These are phyloP conservation scores for Saxispiralis lemnorum DNA, from an alignment of 495 filamentous ascomycete genomes.

Conservation along the genomic window DNA sequence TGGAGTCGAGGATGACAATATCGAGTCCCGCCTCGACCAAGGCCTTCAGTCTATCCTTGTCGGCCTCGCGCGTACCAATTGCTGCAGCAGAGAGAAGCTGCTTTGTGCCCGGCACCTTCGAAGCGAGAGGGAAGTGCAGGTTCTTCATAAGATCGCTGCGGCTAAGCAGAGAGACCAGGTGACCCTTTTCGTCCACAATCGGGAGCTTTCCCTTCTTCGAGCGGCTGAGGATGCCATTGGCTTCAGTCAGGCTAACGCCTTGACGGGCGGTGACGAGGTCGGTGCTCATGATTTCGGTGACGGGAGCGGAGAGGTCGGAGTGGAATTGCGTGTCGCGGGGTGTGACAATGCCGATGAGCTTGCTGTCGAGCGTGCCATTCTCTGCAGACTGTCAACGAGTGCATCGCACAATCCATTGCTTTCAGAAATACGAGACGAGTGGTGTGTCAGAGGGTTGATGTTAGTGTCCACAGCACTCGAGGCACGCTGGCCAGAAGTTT, in stretches of 20 bases:
- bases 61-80: conserved; percentile 83
- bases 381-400: conserved; percentile 35
- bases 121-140: conserved; percentile 86
- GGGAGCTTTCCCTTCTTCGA: conserved; percentile 99
- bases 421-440: not conserved
- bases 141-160: conserved; percentile 98
- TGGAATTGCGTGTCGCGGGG: conserved; percentile 97
- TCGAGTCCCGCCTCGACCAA: conserved; percentile 91
- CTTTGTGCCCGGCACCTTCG: conserved; percentile 92
- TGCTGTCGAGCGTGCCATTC: conserved; percentile 79
- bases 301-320: conserved; percentile 44
- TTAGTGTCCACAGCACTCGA: conserved; percentile 10
- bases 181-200: conserved; percentile 71
- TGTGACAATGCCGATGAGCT: conserved; percentile 90
- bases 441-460: conserved; percentile 24
- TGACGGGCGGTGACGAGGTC: conserved; percentile 80
- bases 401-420: not conserved
- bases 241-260: conserved; percentile 71
- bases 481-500: conserved; percentile 19
- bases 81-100: conserved; percentile 91
- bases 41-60: conserved; percentile 69
- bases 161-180: conserved; percentile 86
- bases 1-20: conserved; percentile 86
- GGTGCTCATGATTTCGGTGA: conserved; percentile 85
- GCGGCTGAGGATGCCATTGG: conserved; percentile 78